phyloP scores from a whole-genome alignment of 208 protist species.

The Leishmania turanica region DNA sequence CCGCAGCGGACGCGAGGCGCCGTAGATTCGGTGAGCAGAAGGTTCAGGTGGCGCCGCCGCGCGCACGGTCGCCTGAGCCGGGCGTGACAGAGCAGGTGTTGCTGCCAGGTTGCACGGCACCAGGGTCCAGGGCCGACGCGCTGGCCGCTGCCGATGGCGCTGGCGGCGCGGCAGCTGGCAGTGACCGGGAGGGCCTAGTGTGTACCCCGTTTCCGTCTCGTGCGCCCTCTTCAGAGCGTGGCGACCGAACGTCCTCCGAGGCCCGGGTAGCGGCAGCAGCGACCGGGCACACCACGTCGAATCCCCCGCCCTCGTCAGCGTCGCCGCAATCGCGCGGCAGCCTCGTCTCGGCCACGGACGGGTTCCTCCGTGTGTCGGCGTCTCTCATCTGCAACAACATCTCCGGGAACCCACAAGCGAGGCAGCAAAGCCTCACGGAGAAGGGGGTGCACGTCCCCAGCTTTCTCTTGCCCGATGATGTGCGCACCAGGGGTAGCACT shows the following conservation, averaged over 20 bases:
- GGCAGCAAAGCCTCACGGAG: conserved; percentile 39
- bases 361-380: conserved; percentile 49
- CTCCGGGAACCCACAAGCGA: conserved; percentile 60
- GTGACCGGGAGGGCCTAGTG: conserved; percentile 12
- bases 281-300: neutral
- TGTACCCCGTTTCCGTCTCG: neutral
- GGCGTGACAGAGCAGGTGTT: neutral
- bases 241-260: neutral
- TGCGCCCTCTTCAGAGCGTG: conserved; percentile 14
- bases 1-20: neutral
- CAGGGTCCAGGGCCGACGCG: neutral
- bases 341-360: conserved; percentile 40
- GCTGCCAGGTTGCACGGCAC: neutral
- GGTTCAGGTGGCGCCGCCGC: neutral
- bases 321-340: neutral
- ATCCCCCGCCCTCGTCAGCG: neutral
- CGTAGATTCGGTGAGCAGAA: neutral
- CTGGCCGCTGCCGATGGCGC: neutral
- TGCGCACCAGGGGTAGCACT: neutral
- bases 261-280: neutral
- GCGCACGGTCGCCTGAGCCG: neutral
- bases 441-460: conserved; percentile 45
- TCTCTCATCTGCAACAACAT: conserved; percentile 70
- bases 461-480: conserved; percentile 20
- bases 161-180: neutral